Base-by-base conservation (phyloP, 306 rosid genomes). In the Sophora flavescens region DNA sequence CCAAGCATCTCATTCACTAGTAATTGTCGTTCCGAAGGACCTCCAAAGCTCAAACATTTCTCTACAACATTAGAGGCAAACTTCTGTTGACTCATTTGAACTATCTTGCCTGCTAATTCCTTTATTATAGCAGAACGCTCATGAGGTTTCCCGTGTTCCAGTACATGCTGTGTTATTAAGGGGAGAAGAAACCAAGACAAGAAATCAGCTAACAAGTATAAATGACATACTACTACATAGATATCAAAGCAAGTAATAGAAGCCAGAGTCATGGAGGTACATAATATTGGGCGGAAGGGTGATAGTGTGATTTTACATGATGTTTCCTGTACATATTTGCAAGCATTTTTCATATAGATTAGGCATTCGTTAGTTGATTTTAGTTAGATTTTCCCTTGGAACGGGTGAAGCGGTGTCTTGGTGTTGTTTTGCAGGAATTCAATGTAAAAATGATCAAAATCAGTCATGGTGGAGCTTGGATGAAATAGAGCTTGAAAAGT, bases 1-100 rank as follows among this genome's bases (percentile, higher is more conserved):
- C 98, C 98, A 87, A 94, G 96, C 98, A 94, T 94, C 87, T 94
- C 96, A 69, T 77, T 88, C 72, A 94, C 97, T 6, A 94, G 88
- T 41, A 94, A 63, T 78, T 87, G 93, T 16, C 98, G 95, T 68
- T 94, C 96, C 7, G 88, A 63, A 28, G 97, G 97, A 72, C 96
- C 96, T 0, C 98, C 91, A 80, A 91, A 91, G 77, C 93, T 84
- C 87, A 94, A 82, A 75, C 97, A 94, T 69, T 94, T 91, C 86
- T 91, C 98, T 42, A 90, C 96, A 36, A 92, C 97, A 71, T 92
- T 90, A 12, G 97, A 92, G 64, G 97, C 97, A 87, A 92, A 92
- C 88, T 92, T 92, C 82, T 92, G 96, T 63, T 88, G 97, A 68
- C 96, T 92, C 97, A 92, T 92, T 83, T 85, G 91, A 69, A 91